These are phyloP conservation scores for Parietichytrium sp. DNA, from an alignment of 108 stramenopile species.

Conservation along the genomic window DNA sequence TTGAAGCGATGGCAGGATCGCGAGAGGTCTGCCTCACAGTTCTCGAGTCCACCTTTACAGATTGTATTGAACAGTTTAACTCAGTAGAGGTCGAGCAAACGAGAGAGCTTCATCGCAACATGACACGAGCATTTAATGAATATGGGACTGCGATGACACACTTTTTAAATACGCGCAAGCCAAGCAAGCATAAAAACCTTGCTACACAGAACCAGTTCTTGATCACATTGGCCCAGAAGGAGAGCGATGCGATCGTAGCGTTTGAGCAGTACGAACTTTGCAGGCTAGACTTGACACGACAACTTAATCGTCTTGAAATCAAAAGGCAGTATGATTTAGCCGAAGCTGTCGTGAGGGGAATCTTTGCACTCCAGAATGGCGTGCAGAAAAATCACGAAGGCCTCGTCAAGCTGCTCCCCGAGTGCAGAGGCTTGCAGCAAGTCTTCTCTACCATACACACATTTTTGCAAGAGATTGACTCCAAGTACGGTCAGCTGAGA, in stretches of 20 bases:
- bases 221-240: neutral
- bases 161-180: neutral
- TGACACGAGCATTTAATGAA: neutral
- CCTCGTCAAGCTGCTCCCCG: neutral
- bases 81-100: neutral
- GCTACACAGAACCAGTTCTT: constrained; percentile 1
- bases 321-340: constrained; percentile 29
- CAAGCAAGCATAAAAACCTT: neutral
- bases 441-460: neutral
- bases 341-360: neutral
- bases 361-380: constrained; percentile 26
- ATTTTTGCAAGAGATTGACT: neutral
- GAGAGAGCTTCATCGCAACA: neutral
- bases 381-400: neutral
- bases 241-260: neutral
- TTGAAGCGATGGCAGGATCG: neutral
- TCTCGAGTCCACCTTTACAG: constrained; percentile 4
- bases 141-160: neutral
- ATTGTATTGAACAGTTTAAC: neutral
- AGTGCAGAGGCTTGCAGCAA: neutral
- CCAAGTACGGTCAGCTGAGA: neutral
- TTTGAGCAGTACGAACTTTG: constrained; percentile 27
- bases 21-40: neutral
- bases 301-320: constrained; percentile 10
- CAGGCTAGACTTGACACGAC: neutral